phyloP scores from a whole-genome alignment of 2,329 filamentous ascomycete genomes.

The Coniochaeta sp. region DNA sequence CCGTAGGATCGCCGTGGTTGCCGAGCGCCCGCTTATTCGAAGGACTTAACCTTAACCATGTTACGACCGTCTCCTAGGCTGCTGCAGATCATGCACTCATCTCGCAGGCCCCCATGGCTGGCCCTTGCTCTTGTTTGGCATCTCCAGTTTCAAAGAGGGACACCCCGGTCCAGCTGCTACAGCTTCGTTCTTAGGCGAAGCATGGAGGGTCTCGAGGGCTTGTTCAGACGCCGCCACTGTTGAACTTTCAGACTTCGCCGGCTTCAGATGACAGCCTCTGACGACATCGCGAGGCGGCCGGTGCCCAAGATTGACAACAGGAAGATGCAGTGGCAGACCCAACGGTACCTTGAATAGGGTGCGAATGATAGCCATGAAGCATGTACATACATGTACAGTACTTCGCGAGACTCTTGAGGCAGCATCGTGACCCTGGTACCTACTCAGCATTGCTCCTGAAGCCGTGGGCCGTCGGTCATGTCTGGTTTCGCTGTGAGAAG shows the following conservation, averaged over 20 bases:
- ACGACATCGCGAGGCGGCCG: not conserved
- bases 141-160: not conserved
- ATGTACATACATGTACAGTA: not conserved
- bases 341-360: not conserved
- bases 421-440: not conserved
- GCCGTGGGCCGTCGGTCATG: not conserved
- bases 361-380: not conserved
- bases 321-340: not conserved
- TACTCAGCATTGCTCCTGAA: not conserved
- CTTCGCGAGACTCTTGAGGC: not conserved
- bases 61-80: not conserved
- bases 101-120: not conserved
- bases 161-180: not conserved
- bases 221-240: not conserved
- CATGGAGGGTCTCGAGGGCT: not conserved
- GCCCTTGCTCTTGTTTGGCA: not conserved
- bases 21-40: not conserved
- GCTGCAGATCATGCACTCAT: not conserved
- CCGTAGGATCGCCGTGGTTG: not conserved
- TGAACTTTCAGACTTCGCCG: not conserved
- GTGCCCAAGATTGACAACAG: not conserved
- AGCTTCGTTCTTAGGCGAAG: not conserved
- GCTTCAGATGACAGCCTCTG: not conserved
- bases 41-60: not conserved
- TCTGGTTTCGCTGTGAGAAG: not conserved